Conservation (phyloP, 2,329 filamentous ascomycete genomes). For the Neopestalotiopsis sp. region DNA sequence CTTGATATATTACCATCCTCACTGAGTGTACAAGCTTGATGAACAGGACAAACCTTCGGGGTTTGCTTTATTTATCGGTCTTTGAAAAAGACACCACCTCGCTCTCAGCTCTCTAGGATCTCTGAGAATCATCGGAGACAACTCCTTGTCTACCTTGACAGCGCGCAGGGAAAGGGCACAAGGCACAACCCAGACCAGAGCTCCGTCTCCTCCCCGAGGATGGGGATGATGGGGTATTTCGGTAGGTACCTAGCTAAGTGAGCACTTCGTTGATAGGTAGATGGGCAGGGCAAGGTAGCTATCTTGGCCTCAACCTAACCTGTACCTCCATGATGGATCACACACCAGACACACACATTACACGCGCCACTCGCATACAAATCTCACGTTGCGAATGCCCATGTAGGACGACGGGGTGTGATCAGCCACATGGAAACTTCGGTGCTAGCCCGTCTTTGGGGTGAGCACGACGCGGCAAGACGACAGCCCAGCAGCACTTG, state of each 20-base stretch:
- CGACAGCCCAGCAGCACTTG: not conserved
- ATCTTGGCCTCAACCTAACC: not conserved
- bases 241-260: not conserved
- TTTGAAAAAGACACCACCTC: not conserved
- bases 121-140: not conserved
- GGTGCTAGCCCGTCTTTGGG: conserved; percentile 5
- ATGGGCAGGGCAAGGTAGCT: not conserved
- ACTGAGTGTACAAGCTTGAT: not conserved
- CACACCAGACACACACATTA: not conserved
- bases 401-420: conserved; percentile 1
- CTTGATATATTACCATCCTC: not conserved
- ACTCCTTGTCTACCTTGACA: not conserved
- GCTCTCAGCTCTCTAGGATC: not conserved
- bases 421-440: conserved; percentile 11
- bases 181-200: not conserved
- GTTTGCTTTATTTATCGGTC: not conserved
- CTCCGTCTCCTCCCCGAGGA: not conserved
- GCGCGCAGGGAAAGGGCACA: not conserved
- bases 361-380: not conserved
- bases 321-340: not conserved
- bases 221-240: not conserved
- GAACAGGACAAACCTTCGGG: not conserved
- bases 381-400: not conserved
- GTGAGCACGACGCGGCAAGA: conserved; percentile 11
- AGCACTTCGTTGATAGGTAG: not conserved